Conservation (phyloP, 169 alveolate species). For the Eimeria brunetti region DNA sequence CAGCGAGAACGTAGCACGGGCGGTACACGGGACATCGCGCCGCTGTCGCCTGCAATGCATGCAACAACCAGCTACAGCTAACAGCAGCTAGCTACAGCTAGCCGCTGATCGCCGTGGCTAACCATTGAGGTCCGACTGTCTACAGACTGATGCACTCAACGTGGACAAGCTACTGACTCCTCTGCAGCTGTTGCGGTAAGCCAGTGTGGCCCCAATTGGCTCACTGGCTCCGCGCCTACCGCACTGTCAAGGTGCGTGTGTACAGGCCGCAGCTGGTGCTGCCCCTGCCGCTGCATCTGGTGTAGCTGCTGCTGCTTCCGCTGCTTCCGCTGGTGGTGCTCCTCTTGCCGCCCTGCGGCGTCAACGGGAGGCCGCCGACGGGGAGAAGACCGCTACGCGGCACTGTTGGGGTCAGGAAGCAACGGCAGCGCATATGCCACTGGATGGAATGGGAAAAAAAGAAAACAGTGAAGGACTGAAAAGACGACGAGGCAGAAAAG, state of each 20-base stretch:
- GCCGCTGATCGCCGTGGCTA: not conserved
- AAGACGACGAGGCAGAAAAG: not conserved
- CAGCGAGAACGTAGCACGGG: not conserved
- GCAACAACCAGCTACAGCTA: not conserved
- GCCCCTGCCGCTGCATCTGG: not conserved
- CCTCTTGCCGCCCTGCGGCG: constrained; percentile 4
- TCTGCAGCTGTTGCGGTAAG: not conserved
- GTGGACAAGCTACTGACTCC: not conserved
- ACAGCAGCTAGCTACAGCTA: not conserved
- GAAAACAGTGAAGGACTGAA: not conserved
- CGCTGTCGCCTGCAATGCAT: not conserved
- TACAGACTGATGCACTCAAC: not conserved
- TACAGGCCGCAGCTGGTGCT: constrained; percentile 1
- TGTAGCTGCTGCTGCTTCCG: constrained; percentile 3
- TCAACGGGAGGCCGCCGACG: not conserved
- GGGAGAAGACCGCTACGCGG: not conserved
- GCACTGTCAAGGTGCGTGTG: not conserved
- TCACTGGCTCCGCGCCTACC: not conserved
- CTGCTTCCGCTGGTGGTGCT: constrained; percentile 11
- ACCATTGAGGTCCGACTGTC: not conserved
- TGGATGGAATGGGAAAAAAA: not conserved
- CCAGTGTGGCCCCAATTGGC: constrained; percentile 4
- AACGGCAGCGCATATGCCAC: not conserved
- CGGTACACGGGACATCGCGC: not conserved
- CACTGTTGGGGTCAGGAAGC: not conserved